Base-by-base conservation (phyloP, 768 basidiomycete genomes). In the Pleurotus ostreatus region DNA sequence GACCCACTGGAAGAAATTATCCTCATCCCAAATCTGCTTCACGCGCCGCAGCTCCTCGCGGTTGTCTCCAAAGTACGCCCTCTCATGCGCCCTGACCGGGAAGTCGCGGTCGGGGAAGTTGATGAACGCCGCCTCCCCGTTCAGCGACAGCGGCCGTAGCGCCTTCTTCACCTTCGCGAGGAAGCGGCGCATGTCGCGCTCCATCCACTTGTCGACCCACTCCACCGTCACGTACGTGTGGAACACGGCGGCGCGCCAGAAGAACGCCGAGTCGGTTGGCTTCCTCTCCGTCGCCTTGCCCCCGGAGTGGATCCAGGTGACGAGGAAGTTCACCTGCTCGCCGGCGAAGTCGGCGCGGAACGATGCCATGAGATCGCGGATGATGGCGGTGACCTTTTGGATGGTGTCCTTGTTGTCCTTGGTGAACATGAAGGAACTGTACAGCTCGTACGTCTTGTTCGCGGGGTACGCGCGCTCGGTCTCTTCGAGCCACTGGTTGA, bases 201-300 rank as follows among this genome's bases (percentile, higher is more conserved):
- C 59, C 59, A 60, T 58, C 57, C 59, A 58, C 40, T 60, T 60
- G 54, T 60, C 60, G 30, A 58, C 57, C 60, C 60, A 60, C 56
- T 60, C 60, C 52, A 60, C n/a, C 13, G 60, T 60, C 30, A 60
- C 46, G 45, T 60, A 60, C 53, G 52, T 58, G 52, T 58, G 60
- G 57, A 58, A 60, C 16, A 25, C 41, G 22, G 53, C 60, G 44
- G 55, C 54, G 46, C 57, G 60, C 60, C 60, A 60, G 48, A 60
- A 60, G 53, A 49, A 60, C 22, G 60, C 57, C 20, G 60, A 58
- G 39, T 49, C 20, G 13, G 18, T 26, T 15, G 60, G 54, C 26
- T 37, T 25, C 30, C 34, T 47, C 30, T 49, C 38, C 37, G 56
- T 47, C 57, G 57, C 55, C 49, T 60, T 55, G 30, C 57, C 57